These are phyloP conservation scores for Populus pruinosa DNA, from an alignment of 345 rosid species.

Conservation along the genomic window DNA sequence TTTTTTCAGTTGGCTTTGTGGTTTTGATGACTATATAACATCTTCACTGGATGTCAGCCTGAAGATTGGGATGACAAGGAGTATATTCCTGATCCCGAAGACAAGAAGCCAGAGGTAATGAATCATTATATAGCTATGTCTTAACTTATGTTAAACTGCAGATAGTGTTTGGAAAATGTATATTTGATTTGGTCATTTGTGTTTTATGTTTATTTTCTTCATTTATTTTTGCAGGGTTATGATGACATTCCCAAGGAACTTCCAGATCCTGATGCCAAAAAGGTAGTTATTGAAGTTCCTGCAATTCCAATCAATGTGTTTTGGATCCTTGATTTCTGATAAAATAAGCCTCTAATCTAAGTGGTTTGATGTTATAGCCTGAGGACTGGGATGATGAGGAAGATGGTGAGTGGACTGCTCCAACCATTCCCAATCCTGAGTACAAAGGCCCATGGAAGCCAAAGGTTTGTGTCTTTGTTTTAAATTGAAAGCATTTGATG, in stretches of 20 bases:
- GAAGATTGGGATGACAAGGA: conserved; percentile 98
- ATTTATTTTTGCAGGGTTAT: conserved; percentile 47
- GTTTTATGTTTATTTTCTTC: not conserved
- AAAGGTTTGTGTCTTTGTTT: conserved; percentile 52
- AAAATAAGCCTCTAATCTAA: conserved; percentile 10
- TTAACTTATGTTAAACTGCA: not conserved
- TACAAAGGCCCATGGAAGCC: conserved; percentile 93
- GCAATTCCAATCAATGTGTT: not conserved
- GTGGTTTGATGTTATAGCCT: conserved; percentile 46
- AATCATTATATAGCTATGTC: too few species aligned
- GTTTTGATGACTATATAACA: not conserved
- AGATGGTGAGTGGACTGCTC: conserved; percentile 98
- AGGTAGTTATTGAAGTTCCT: conserved; percentile 42
- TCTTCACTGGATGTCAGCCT: conserved; percentile 50
- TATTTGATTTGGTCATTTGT: not conserved
- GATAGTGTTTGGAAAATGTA: not conserved
- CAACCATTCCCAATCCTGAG: conserved; percentile 96
- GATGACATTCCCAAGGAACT: conserved; percentile 97
- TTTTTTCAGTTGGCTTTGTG: not conserved
- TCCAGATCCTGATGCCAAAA: conserved; percentile 75
- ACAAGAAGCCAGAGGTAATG: conserved; percentile 85
- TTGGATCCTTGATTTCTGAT: not conserved
- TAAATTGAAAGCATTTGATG: conserved; percentile 2
- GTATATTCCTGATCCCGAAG: conserved; percentile 90
- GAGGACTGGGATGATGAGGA: conserved; percentile 99